Conservation (phyloP, 306 rosid species). For the Hippophae rhamnoides region DNA sequence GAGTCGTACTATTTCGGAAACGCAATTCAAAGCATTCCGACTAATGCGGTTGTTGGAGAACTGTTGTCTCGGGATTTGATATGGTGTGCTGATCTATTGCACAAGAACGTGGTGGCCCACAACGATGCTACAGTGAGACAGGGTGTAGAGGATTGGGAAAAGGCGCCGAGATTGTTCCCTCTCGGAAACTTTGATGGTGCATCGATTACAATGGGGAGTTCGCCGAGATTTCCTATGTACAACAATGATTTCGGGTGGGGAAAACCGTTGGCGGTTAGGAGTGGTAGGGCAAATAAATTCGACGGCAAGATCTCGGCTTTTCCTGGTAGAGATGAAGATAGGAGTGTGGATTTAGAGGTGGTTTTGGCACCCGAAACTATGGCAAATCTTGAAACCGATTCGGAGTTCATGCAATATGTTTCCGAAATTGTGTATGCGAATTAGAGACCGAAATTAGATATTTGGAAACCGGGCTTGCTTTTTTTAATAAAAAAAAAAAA, state of each 20-base stretch:
- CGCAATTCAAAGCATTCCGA: slow-evolving; percentile 91
- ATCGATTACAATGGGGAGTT: slow-evolving; percentile 80
- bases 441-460: not conserved
- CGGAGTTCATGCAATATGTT: slow-evolving; percentile 75
- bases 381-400: slow-evolving; percentile 51
- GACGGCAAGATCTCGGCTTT: slow-evolving; percentile 94
- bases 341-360: slow-evolving; percentile 79
- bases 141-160: slow-evolving; percentile 74
- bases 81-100: slow-evolving; percentile 51
- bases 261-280: slow-evolving; percentile 53
- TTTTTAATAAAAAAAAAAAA: not conserved
- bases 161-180: slow-evolving; percentile 60
- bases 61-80: slow-evolving; percentile 41
- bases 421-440: not conserved
- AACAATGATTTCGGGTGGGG: slow-evolving; percentile 91
- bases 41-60: slow-evolving; percentile 39
- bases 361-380: slow-evolving; percentile 71
- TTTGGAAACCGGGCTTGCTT: too few species aligned
- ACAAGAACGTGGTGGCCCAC: slow-evolving; percentile 58
- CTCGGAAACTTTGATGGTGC: slow-evolving; percentile 87
- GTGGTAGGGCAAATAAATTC: slow-evolving; percentile 72
- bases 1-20: slow-evolving; percentile 70
- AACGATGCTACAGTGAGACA: slow-evolving; percentile 48
- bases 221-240: slow-evolving; percentile 90
- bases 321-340: slow-evolving; percentile 57